Conservation (phyloP, 306 rosid genomes). For the Lathyrus sativus region DNA sequence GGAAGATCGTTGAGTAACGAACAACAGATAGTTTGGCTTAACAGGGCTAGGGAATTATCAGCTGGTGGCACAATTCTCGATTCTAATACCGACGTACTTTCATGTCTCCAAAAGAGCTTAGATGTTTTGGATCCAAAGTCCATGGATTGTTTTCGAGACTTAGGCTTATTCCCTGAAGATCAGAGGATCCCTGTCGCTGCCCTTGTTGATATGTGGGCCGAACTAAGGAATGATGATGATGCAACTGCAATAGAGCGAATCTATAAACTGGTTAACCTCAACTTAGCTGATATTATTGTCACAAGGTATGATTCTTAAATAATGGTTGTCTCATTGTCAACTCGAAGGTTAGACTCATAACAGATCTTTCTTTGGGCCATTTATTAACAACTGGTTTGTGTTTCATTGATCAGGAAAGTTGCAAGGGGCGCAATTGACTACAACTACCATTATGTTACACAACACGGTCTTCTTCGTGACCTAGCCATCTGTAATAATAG, state of each 20-base stretch:
- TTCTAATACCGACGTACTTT: constrained; percentile 33
- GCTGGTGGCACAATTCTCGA: constrained; percentile 43
- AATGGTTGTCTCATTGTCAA: too few species aligned
- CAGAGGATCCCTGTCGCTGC: constrained; percentile 62
- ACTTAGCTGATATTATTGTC: constrained; percentile 47
- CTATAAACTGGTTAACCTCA: constrained; percentile 34
- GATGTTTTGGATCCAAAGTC: constrained; percentile 41
- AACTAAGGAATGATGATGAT: constrained; percentile 47
- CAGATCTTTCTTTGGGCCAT: not conserved
- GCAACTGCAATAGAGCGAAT: constrained; percentile 45
- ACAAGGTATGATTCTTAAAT: constrained; percentile 48
- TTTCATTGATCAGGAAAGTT: constrained; percentile 45
- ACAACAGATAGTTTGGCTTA: constrained; percentile 39
- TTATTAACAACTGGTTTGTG: not conserved
- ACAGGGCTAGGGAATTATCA: constrained; percentile 33
- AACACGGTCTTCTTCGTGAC: constrained; percentile 65
- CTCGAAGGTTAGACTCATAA: too few species aligned
- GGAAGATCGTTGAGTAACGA: constrained; percentile 48
- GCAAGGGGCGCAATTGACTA: constrained; percentile 39
- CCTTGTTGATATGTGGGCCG: constrained; percentile 68
- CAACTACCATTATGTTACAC: constrained; percentile 53
- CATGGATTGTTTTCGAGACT: constrained; percentile 60
- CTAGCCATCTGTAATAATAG: constrained; percentile 51
- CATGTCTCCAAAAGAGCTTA: constrained; percentile 50
- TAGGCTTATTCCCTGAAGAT: constrained; percentile 69